Percentiles rank a stretch among this genome's conserved stretches.
phyloP scores from a whole-genome alignment of 2,329 filamentous ascomycete species.

The Ciborinia camelliae region DNA sequence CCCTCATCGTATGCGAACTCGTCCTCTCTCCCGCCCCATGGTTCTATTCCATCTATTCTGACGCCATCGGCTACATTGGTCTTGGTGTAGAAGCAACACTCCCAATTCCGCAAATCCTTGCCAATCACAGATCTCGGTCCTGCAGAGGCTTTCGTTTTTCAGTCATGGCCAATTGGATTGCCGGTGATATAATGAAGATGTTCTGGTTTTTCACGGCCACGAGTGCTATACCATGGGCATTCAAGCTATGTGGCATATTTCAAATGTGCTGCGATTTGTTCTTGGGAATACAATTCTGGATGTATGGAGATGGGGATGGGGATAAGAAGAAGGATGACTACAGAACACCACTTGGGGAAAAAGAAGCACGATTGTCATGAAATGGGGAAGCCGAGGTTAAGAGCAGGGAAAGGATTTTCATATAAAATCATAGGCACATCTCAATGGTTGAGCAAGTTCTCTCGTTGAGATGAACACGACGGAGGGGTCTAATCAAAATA shows the following conservation, averaged over 20 bases:
- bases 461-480: neutral
- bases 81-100: constrained; percentile 78
- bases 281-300: constrained; percentile 69
- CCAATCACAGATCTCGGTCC: constrained; percentile 65
- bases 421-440: neutral
- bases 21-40: constrained; percentile 56
- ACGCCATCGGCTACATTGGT: constrained; percentile 68
- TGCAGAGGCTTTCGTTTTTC: constrained; percentile 76
- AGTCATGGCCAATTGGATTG: constrained; percentile 73
- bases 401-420: neutral
- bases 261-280: constrained; percentile 74
- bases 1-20: constrained; percentile 62
- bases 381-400: neutral
- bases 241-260: constrained; percentile 79
- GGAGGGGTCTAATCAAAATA: neutral
- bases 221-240: constrained; percentile 68
- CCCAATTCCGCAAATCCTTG: constrained; percentile 72
- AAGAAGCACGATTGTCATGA: constrained; percentile 33
- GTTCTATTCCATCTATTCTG: constrained; percentile 64
- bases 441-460: neutral
- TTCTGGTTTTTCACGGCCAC: constrained; percentile 76
- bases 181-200: constrained; percentile 83
- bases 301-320: constrained; percentile 56
- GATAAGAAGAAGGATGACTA: constrained; percentile 28
- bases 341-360: constrained; percentile 31